Evolutionary conservation across 345 rosid species (phyloP), one percentile per base, ranked within the genome.

Genomic region (Trapa incisa): DNA sequence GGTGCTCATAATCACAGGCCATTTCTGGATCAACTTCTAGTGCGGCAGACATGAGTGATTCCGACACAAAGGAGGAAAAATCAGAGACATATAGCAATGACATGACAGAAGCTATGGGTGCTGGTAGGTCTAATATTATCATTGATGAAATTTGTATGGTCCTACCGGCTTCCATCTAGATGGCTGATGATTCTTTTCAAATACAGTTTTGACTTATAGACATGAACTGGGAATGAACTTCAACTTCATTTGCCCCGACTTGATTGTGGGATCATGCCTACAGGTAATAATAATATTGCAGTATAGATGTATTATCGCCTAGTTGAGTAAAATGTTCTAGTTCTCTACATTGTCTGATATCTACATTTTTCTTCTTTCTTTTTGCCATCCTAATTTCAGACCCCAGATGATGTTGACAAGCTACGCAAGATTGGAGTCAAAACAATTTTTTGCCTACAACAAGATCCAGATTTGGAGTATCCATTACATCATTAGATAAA

Each of bases 91-190:
- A 90, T 63, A 90, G 95, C 75, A 80, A 77, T 78, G 84, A 82
- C 78, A 93, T 93, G 98, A 93, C 97, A n/a, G 86, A 87, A 76
- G 96, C 96, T 39, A 93, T 93, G 98, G 98, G 98, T 76, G 96
- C 96, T 66, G 97, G 98, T 93, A 73, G 66, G 83, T 9, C 53
- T 41, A 43, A 41, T 22, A 33, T 17, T 65, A 1, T 42, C 16
- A n/a, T 39, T 11, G 6, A 11, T n/a, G 65, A 36, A 39, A 43
- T 56, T 50, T 65, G 47, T 39, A 29, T 6, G 6, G n/a, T 17
- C 53, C 37, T 69, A 12, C 45, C 0, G 43, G 47, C 36, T 35
- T 72, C 29, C 36, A 35, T 43, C 7, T 22, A 36, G 65, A 65
- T 33, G 66, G 60, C 73, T 79, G 64, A 72, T 71, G 17, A 6